phyloP scores from a whole-genome alignment of 2,329 filamentous ascomycete genomes.

The Fusarium agapanthi region DNA sequence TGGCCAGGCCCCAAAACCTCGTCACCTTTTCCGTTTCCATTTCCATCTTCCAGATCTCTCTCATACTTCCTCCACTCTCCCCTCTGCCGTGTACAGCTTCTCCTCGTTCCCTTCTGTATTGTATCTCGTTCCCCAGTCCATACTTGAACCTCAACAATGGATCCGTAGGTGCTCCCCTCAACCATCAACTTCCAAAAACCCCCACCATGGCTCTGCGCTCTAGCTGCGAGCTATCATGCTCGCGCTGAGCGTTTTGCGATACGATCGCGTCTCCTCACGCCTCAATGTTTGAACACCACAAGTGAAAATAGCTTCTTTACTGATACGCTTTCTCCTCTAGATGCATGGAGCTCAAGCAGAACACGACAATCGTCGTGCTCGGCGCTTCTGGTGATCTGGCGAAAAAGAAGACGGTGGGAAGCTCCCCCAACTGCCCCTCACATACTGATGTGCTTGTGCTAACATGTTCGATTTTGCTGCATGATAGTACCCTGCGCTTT shows the following conservation, averaged over 20 bases:
- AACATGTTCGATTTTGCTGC: slow-evolving; percentile 33
- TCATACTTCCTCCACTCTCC: slow-evolving; percentile 23
- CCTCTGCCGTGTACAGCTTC: background rate
- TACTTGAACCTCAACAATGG: slow-evolving; percentile 37
- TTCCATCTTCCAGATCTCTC: slow-evolving; percentile 25
- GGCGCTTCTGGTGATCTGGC: slow-evolving; percentile 97
- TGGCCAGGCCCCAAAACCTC: slow-evolving; percentile 30
- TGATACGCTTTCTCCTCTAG: slow-evolving; percentile 27
- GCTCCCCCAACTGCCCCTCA: slow-evolving; percentile 23
- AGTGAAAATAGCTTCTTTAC: slow-evolving; percentile 11
- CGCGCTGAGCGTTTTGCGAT: slow-evolving; percentile 31
- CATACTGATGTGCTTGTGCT: slow-evolving; percentile 21
- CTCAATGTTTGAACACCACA: background rate
- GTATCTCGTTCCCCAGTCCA: slow-evolving; percentile 5
- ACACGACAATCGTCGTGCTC: slow-evolving; percentile 95
- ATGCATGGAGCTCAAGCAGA: slow-evolving; percentile 95
- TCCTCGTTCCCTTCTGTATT: slow-evolving; percentile 3
- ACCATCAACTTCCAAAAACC: slow-evolving; percentile 29
- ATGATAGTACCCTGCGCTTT: slow-evolving; percentile 88
- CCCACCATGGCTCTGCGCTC: slow-evolving; percentile 35
- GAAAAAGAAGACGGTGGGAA: slow-evolving; percentile 97
- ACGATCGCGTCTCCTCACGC: slow-evolving; percentile 1
- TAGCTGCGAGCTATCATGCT: slow-evolving; percentile 27
- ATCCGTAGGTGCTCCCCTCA: slow-evolving; percentile 39
- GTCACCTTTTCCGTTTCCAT: slow-evolving; percentile 31